phyloP scores from a whole-genome alignment of 2,329 filamentous ascomycete species.

The Penicillium glabrum region DNA sequence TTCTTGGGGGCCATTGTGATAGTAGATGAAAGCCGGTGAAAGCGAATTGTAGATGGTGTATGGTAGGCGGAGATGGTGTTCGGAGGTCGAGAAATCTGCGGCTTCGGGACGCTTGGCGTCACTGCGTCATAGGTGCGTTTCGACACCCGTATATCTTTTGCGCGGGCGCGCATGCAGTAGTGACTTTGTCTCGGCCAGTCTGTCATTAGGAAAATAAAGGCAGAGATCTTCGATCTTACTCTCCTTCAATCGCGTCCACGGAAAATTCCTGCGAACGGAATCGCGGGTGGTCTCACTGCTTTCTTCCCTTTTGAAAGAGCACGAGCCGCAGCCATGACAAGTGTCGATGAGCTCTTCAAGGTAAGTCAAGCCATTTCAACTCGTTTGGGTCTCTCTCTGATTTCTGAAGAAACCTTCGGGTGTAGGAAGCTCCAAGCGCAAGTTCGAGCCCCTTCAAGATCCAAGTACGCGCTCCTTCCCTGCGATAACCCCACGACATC shows the following conservation, averaged over 20 bases:
- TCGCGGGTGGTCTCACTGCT: background rate
- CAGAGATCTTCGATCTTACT: background rate
- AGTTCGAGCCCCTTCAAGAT: constrained; percentile 56
- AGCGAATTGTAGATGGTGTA: constrained; percentile 4
- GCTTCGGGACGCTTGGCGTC: constrained; percentile 19
- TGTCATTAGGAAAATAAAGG: background rate
- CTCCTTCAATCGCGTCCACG: background rate
- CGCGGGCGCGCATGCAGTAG: constrained; percentile 15
- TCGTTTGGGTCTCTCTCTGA: constrained; percentile 13
- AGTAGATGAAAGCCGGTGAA: background rate
- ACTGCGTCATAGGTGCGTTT: constrained; percentile 30
- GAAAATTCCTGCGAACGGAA: background rate
- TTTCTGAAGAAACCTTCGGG: constrained; percentile 48
- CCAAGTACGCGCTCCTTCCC: constrained; percentile 41
- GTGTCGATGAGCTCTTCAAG: constrained; percentile 64
- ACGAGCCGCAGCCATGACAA: constrained; percentile 50
- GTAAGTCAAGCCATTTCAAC: constrained; percentile 23
- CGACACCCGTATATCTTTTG: constrained; percentile 19
- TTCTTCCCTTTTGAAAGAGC: background rate
- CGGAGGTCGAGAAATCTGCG: constrained; percentile 35
- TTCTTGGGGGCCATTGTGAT: constrained; percentile 64
- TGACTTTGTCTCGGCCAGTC: background rate
- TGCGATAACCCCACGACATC: constrained; percentile 54
- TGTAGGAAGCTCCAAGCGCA: constrained; percentile 54
- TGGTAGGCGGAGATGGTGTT: constrained; percentile 5